Base-by-base conservation (phyloP, 2,329 filamentous ascomycete species). In the Trichoderma sp. region DNA sequence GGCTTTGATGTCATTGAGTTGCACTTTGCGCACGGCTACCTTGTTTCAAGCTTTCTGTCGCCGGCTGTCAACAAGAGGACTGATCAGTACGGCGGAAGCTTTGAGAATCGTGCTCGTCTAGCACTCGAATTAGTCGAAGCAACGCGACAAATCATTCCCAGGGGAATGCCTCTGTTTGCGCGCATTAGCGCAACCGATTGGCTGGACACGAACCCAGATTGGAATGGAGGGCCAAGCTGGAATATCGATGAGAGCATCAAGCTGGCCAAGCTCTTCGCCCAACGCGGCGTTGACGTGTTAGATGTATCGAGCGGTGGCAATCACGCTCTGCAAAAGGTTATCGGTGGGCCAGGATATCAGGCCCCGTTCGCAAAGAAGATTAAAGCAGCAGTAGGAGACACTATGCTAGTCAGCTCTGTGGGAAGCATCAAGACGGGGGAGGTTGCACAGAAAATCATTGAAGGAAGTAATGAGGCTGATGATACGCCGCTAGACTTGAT, bases 151-250 rank as follows among this genome's bases (percentile, higher is more conserved):
- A 88, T 86, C 0, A 92, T 95, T 0, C 93, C 93, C 0, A 85
- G 90, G 8, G 82, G 85, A 1, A 93, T 93, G 89, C 94, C 94
- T 0, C 85, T 96, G 0, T 92, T 95, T 80, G 85, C 94, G 12
- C 90, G 94, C 29, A 89, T 96, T 78, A 92, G 89, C n/a, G 93
- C 92, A 0, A 92, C 91, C 0, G 94, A 96, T 80, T 95, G 93
- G 92, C 87, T 95, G 0, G 92, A 95, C 76, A 86, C 89, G 75
- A 87, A 89, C 66, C 86, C 87, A 1, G 85, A 86, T 9, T 87
- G 86, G 45, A 85, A 87, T 12, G 89, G 91, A 14, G 38, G 60
- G 31, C 31, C 63, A 21, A 90, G 89, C 79, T 97, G 94, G 94
- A 93, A 88, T 0, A 78, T 90, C 3, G 88, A 91, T 18, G 88